Conservation (phyloP, 2,329 filamentous ascomycete genomes). For the Emmonsiellopsis sp. region DNA sequence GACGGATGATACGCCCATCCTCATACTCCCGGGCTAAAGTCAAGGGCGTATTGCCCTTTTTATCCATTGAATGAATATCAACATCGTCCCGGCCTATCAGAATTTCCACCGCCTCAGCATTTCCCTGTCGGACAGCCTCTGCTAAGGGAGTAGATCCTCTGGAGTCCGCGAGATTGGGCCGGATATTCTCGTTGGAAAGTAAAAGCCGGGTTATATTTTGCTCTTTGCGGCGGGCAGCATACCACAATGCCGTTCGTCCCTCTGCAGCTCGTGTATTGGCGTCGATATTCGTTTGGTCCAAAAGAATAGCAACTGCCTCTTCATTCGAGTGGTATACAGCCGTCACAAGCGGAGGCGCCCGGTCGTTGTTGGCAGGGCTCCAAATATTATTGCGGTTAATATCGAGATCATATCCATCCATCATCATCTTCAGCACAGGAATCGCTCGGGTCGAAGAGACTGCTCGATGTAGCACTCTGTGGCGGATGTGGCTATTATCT, state of each 20-base stretch:
- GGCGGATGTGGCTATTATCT: background rate
- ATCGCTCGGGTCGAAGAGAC: background rate
- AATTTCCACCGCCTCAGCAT: background rate
- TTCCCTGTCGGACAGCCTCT: background rate
- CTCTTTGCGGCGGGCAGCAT: background rate
- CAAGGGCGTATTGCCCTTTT: background rate
- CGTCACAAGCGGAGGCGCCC: background rate
- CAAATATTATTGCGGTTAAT: background rate
- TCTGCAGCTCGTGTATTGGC: background rate
- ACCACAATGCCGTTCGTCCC: background rate
- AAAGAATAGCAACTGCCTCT: background rate
- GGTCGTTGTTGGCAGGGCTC: background rate
- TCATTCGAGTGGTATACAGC: background rate
- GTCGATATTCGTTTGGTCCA: background rate
- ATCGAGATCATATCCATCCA: background rate
- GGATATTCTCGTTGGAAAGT: background rate
- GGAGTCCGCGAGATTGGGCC: background rate
- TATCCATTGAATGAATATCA: background rate
- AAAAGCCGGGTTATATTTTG: background rate
- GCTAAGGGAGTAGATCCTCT: background rate
- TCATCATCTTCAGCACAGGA: background rate
- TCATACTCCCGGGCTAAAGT: background rate
- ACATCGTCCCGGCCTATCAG: background rate
- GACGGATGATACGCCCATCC: background rate
- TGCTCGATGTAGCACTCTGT: background rate